Evolutionary conservation across 768 basidiomycete genomes (phyloP), one percentile per base, ranked within the genome.

Genomic region (Glaciozyma martinii): DNA sequence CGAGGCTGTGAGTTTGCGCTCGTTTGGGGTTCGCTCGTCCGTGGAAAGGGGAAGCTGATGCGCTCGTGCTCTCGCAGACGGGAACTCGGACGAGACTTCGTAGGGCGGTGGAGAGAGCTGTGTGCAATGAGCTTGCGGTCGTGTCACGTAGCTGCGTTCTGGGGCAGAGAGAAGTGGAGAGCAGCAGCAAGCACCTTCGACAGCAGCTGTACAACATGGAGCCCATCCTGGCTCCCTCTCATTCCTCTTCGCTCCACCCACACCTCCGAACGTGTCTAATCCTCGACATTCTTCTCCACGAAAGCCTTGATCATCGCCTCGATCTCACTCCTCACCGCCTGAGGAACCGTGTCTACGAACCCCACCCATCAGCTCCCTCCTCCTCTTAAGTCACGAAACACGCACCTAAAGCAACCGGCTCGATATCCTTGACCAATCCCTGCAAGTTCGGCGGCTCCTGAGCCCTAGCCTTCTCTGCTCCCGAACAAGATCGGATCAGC

Each of bases 381-480:
- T 18, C 10, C 47, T 37, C 49, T 2, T 27, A 13, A 6, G 12
- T n/a, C 5, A 1, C 6, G 8, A 5, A 29, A 23, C 27, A 23
- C 62, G 32, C 9, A 70, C 65, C 61, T 10, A 66, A 49, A 6
- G 87, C 87, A 64, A 85, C 83, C 74, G 95, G 91, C 56, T 85
- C 80, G 66, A 90, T 86, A 80, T 92, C 92, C 68, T 85, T 81
- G 56, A 93, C 91, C 40, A 87, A 85, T 54, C 89, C 90, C 72
- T 94, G 92, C 70, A 98, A 83, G 73, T 93, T 74, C 75, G 95
- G 92, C 10, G 91, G 92, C 77, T 95, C 91, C 70, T 95, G 91
- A 79, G 92, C 92, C 68, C 91, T 92, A 76, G 94, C 84, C 42
- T 89, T 89, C 69, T 93, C 86, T 49, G 85, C 19, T 23, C 37